Evolutionary conservation across 1,139 yeast genomes (phyloP).

Genomic region (Waltiozyma solani): DNA sequence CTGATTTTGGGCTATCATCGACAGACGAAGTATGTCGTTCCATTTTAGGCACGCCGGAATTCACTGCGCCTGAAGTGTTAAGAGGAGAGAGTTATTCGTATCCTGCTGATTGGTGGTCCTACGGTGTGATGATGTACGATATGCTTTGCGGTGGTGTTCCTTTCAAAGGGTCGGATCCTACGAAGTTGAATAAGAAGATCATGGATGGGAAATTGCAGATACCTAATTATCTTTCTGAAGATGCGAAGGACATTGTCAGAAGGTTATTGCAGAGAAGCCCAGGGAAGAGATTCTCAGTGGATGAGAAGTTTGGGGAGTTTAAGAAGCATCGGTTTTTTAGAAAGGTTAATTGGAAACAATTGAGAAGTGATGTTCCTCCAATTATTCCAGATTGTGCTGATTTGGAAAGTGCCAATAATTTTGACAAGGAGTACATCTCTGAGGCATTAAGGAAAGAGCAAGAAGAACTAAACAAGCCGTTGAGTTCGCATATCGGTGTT

Average conservation of each 20-base stretch:
- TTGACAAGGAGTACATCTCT: slow-evolving; percentile 74
- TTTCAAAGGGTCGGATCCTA: slow-evolving; percentile 75
- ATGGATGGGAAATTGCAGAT: slow-evolving; percentile 56
- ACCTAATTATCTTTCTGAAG: slow-evolving; percentile 64
- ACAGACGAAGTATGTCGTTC: slow-evolving; percentile 35
- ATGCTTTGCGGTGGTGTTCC: slow-evolving; percentile 88
- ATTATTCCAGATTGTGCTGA: slow-evolving; percentile 76
- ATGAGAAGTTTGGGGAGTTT: slow-evolving; percentile 66
- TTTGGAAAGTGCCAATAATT: slow-evolving; percentile 81
- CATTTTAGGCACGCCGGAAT: slow-evolving; percentile 88
- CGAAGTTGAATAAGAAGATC: slow-evolving; percentile 68
- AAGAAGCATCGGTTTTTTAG: slow-evolving; percentile 63
- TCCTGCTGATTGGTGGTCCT: slow-evolving; percentile 95
- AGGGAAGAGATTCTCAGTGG: slow-evolving; percentile 63
- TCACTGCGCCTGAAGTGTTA: slow-evolving; percentile 92
- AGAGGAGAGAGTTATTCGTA: slow-evolving; percentile 76
- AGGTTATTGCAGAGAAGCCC: slow-evolving; percentile 70
- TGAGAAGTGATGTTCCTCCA: slow-evolving; percentile 40
- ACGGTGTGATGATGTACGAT: slow-evolving; percentile 85
- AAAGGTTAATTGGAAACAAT: slow-evolving; percentile 58
- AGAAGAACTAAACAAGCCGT: background rate
- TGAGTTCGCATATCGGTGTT: too few species aligned
- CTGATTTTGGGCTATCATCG: slow-evolving; percentile 85
- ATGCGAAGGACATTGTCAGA: slow-evolving; percentile 72
- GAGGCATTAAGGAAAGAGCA: slow-evolving; percentile 5